These are phyloP conservation scores for Coffea humblotiana DNA, from an alignment of 305 asterid species.

Conservation along the genomic window DNA sequence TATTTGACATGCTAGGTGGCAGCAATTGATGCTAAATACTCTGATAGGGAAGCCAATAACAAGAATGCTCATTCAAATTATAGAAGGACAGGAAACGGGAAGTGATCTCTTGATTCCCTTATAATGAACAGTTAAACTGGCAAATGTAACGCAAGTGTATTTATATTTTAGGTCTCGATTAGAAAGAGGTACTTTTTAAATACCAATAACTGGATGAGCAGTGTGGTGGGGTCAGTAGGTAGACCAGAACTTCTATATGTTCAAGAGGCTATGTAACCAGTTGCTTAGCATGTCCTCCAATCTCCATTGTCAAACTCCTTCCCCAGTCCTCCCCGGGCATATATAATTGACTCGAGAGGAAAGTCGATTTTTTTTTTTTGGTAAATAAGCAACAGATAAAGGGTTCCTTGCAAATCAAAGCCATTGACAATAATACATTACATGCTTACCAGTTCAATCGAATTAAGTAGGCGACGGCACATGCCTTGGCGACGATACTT, in stretches of 20 bases:
- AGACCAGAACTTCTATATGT: background rate
- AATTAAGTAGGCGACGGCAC: constrained; percentile 80
- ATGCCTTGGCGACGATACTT: constrained; percentile 89
- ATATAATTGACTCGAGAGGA: background rate
- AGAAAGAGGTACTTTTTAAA: background rate
- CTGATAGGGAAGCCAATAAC: background rate
- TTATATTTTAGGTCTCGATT: background rate
- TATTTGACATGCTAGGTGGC: background rate
- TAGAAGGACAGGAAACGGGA: background rate
- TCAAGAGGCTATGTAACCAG: background rate
- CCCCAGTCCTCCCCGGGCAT: background rate
- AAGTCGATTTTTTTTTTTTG: background rate
- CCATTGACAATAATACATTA: background rate
- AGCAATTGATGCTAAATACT: background rate
- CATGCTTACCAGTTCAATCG: constrained; percentile 68
- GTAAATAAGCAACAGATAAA: background rate
- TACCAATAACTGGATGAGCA: too few relatives aligned
- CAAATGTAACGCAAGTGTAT: background rate
- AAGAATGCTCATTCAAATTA: background rate
- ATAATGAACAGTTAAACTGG: background rate
- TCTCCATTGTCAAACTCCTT: background rate
- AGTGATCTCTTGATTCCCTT: background rate
- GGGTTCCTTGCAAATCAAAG: background rate
- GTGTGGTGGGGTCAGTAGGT: background rate
- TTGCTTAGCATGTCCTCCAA: background rate